Conservation (phyloP, 495 filamentous ascomycete genomes). For the Penicillium arizonense region DNA sequence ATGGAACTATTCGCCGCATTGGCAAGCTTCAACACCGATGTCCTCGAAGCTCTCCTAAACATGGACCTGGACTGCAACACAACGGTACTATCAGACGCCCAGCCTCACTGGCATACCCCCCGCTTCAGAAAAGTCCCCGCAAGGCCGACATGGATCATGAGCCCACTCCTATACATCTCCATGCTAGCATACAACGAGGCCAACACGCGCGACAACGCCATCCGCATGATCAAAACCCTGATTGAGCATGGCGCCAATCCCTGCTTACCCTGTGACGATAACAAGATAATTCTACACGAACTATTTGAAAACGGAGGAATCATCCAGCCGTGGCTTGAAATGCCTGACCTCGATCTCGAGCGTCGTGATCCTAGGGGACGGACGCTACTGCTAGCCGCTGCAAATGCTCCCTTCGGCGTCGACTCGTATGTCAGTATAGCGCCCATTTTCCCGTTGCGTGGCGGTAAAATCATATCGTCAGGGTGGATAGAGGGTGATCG, state of each 20-base stretch:
- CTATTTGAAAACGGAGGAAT: constrained; percentile 15
- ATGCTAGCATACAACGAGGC: constrained; percentile 17
- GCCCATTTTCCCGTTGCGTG: constrained; percentile 3
- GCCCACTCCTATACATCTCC: constrained; percentile 18
- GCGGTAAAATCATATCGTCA: neutral
- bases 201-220: constrained; percentile 13
- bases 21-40: constrained; percentile 6
- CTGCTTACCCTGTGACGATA: constrained; percentile 5
- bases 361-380: constrained; percentile 14
- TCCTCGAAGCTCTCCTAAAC: constrained; percentile 6
- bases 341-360: constrained; percentile 18
- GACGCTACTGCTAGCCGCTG: constrained; percentile 24
- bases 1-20: constrained; percentile 21
- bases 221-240: constrained; percentile 9
- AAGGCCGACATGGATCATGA: neutral
- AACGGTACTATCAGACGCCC: constrained; percentile 8
- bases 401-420: constrained; percentile 5
- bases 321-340: constrained; percentile 17
- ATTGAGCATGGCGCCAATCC: constrained; percentile 16
- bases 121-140: neutral
- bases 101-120: constrained; percentile 16
- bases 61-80: constrained; percentile 17
- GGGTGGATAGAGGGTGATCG: constrained; percentile 13
- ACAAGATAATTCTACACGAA: constrained; percentile 15
- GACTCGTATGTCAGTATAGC: constrained; percentile 9